Base-by-base conservation (phyloP, 805 yeast genomes). In the Metschnikowia sp. region DNA sequence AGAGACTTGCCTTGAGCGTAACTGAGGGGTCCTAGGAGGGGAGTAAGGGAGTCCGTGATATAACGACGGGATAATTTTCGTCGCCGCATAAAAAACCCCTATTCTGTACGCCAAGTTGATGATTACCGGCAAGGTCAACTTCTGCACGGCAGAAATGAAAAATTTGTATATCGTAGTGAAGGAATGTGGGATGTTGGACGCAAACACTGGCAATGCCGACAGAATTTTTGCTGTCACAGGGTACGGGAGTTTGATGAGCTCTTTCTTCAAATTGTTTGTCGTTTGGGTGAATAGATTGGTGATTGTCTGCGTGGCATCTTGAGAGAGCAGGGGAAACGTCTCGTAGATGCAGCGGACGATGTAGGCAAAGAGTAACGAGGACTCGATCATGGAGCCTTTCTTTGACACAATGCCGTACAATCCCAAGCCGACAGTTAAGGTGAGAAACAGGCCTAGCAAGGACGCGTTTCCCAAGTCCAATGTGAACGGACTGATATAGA, bases 261-360 rank as follows among this genome's bases (percentile, higher is more conserved):
- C 75, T 40, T 62, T 58, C 36, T 56, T 60, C 39, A 70, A 55
- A 56, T 66, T 63, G 42, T 51, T 39, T 7, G 73, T 67, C 6
- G 74, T 66, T 48, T 62, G 70, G 10, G 66, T 61, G 46, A 70
- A 61, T 37, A 70, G 47, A 9, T 59, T 49, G 4, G 73, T 55
- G 32, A 70, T 57, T 3, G 71, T 59, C 45, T 59, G 55, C 22
- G 65, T 56, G 15, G 76, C 75, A 49, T 64, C 71, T 45, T 81
- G 79, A 8, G 91, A 84, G 53, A 92, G 76, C 56, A 87, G 90
- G 1, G 98, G 97, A 58, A 92, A 89, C 3, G 96, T 82, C 62
- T 91, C 95, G 65, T 94, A 94, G 51, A 91, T 82, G 58, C 96
- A 89, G 62, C 95, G 86, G 29, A 94, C 96, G 51, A 92, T 84